These are phyloP conservation scores for Aureobasidium subglaciale DNA, from an alignment of 2,329 filamentous ascomycete species.

Conservation along the genomic window DNA sequence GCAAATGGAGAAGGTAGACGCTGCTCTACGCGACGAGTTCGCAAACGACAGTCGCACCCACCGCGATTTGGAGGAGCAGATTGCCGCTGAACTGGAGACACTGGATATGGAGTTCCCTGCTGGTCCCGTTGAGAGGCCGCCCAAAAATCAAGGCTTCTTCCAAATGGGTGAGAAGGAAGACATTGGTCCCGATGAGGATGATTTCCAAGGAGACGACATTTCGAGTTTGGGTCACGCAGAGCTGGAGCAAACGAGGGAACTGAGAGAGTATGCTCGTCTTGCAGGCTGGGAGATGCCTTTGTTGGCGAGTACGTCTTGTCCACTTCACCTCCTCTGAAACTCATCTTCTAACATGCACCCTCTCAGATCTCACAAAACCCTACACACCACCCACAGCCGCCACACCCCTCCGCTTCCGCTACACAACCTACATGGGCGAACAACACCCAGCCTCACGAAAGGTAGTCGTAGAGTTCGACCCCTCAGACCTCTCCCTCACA, in stretches of 20 bases:
- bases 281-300: constrained; percentile 95
- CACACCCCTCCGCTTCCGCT: constrained; percentile 82
- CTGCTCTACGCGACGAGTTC: constrained; percentile 14
- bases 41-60: constrained; percentile 13
- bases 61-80: constrained; percentile 15
- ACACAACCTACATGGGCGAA: constrained; percentile 95
- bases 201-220: constrained; percentile 76
- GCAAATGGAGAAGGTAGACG: constrained; percentile 11
- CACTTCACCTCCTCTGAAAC: neutral
- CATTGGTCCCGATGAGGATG: constrained; percentile 36
- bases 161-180: constrained; percentile 23
- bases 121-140: neutral
- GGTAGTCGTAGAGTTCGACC: constrained; percentile 85
- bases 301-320: constrained; percentile 58
- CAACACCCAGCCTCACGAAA: constrained; percentile 85
- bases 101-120: constrained; percentile 16
- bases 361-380: constrained; percentile 69
- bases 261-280: constrained; percentile 79
- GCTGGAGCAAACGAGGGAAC: constrained; percentile 79
- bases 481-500: constrained; percentile 63
- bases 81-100: constrained; percentile 10
- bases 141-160: constrained; percentile 19
- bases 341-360: too few relatives aligned
- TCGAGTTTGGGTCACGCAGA: constrained; percentile 76
- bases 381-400: constrained; percentile 63